Conservation (phyloP, 352 stramenopile genomes). For the Globisporangium ultimum region DNA sequence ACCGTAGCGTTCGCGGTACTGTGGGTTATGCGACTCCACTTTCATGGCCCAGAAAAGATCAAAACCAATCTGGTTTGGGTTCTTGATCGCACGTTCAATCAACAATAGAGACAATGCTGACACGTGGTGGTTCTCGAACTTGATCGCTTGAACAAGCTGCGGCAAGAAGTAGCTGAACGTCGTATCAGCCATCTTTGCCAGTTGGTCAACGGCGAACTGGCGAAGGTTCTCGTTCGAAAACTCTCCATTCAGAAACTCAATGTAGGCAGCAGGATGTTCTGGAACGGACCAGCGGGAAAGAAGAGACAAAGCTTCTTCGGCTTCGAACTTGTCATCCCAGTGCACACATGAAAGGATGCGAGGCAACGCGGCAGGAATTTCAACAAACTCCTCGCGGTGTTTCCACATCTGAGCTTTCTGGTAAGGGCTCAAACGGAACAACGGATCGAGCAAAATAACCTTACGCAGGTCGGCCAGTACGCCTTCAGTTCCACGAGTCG, state of each 20-base stretch:
- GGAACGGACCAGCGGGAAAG: slow-evolving; percentile 66
- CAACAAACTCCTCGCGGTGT: slow-evolving; percentile 76
- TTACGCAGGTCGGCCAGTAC: slow-evolving; percentile 66
- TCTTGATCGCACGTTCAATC: slow-evolving; percentile 87
- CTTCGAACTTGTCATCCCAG: slow-evolving; percentile 72
- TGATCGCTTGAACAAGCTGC: slow-evolving; percentile 87
- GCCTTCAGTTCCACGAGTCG: slow-evolving; percentile 32
- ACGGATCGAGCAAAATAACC: slow-evolving; percentile 75
- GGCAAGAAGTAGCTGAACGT: slow-evolving; percentile 87
- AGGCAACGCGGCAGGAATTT: slow-evolving; percentile 68
- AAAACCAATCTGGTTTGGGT: slow-evolving; percentile 86
- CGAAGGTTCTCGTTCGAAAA: slow-evolving; percentile 75
- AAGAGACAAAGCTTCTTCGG: slow-evolving; percentile 63
- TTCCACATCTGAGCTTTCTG: slow-evolving; percentile 84
- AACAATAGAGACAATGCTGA: slow-evolving; percentile 72
- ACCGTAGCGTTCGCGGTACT: slow-evolving; percentile 78
- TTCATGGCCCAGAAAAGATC: slow-evolving; percentile 90
- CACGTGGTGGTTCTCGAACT: slow-evolving; percentile 87
- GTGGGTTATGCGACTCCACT: slow-evolving; percentile 80
- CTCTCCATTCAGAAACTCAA: slow-evolving; percentile 78
- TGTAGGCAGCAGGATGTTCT: slow-evolving; percentile 77
- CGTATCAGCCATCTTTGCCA: slow-evolving; percentile 82
- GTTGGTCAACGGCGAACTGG: slow-evolving; percentile 69
- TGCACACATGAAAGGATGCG: slow-evolving; percentile 78
- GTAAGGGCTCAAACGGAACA: slow-evolving; percentile 78